A percentile compares a stretch with the other conserved stretches of the same genome.
phyloP scores from a whole-genome alignment of 139 green algal genomes.

The Pleodorina starrii region DNA sequence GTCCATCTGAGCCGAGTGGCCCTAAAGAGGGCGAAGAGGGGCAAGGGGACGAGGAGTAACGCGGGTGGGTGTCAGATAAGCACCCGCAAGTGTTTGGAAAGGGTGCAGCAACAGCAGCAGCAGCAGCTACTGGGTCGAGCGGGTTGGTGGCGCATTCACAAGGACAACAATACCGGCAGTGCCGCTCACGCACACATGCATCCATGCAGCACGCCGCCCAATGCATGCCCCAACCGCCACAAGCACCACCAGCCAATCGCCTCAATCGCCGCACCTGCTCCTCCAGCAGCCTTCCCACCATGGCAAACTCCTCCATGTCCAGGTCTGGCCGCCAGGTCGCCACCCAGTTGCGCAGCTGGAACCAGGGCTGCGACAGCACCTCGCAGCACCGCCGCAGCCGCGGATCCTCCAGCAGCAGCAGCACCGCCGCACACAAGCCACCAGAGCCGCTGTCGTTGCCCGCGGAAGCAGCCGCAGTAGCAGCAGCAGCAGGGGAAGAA shows the following conservation, averaged over 20 bases:
- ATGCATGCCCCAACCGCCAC: too few relatives aligned
- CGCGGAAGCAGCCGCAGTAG: neutral
- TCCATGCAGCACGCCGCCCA: too few relatives aligned
- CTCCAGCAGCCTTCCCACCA: conserved; percentile 40
- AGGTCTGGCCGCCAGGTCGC: conserved; percentile 56
- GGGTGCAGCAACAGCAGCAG: neutral
- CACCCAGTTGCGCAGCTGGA: conserved; percentile 64
- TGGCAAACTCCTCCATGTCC: conserved; percentile 56
- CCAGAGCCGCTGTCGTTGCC: neutral
- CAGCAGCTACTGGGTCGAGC: neutral
- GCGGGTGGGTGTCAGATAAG: too few relatives aligned
- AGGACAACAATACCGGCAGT: neutral
- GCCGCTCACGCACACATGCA: too few relatives aligned
- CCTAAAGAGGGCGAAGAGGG: conserved; percentile 4
- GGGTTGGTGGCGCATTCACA: neutral
- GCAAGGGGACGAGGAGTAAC: neutral
- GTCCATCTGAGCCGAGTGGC: conserved; percentile 62
- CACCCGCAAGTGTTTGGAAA: neutral
- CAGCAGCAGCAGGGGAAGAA: neutral
- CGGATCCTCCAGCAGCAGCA: conserved; percentile 64
- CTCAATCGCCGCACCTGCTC: conserved; percentile 20
- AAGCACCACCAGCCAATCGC: too few relatives aligned
- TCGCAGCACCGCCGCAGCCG: conserved; percentile 57
- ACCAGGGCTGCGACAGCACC: conserved; percentile 67
- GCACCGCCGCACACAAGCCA: conserved; percentile 31